These are phyloP conservation scores for Leishmania turanica DNA, from an alignment of 208 protist genomes.

Conservation along the genomic window DNA sequence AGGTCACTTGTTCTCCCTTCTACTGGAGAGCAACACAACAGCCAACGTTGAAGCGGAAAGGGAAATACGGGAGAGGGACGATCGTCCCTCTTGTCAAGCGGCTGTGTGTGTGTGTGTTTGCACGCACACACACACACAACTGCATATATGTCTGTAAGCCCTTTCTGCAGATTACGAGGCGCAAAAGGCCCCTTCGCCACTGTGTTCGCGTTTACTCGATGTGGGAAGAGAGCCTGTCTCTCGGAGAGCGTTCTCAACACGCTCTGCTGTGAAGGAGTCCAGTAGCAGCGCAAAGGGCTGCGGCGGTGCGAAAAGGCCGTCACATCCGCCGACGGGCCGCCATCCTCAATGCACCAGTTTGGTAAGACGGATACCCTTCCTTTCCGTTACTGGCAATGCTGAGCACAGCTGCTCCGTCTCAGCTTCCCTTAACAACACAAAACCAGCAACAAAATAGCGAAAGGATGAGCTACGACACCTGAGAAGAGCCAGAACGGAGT, in stretches of 20 bases:
- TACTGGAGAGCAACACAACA: not conserved
- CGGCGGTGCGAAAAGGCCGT: not conserved
- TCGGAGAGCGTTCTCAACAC: not conserved
- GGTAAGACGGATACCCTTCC: not conserved
- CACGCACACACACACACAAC: not conserved
- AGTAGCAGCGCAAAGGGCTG: not conserved
- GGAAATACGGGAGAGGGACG: not conserved
- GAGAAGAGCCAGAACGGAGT: not conserved
- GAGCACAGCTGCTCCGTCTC: not conserved
- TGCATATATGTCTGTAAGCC: not conserved
- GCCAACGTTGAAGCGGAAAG: not conserved
- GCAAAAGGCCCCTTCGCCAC: not conserved
- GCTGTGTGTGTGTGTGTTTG: no score
- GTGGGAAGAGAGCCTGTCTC: not conserved
- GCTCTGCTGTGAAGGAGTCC: not conserved
- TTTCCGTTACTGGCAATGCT: not conserved
- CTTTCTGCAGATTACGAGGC: not conserved
- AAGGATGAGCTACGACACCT: not conserved
- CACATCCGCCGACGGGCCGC: not conserved
- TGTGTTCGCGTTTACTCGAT: not conserved
- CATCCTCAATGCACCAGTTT: not conserved
- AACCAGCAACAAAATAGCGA: no score
- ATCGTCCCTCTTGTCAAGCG: not conserved
- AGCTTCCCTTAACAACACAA: not conserved
- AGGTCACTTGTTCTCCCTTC: not conserved